A percentile compares a stretch with the other conserved stretches of the same genome.
Evolutionary conservation across 1,284 basidiomycete genomes (phyloP).

Genomic region (Porogramme epimiltina): DNA sequence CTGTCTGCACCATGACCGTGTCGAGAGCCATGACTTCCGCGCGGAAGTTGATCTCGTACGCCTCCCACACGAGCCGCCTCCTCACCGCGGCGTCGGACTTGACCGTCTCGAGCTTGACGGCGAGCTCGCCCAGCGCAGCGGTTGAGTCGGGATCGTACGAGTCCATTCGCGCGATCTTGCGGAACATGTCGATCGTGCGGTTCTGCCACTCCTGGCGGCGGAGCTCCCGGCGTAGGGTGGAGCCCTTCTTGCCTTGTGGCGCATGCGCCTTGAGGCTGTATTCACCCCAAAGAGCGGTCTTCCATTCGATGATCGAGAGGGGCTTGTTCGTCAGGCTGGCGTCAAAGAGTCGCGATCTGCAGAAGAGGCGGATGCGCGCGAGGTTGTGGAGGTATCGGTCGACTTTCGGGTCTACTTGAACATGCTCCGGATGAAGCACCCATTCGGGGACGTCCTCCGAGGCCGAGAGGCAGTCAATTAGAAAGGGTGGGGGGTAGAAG

Average conservation of each 20-base stretch:
- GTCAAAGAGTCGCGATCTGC: constrained; percentile 3
- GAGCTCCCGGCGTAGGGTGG: not conserved
- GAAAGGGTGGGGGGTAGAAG: too few species aligned
- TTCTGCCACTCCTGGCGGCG: not conserved
- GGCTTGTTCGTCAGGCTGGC: not conserved
- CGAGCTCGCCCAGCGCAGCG: not conserved
- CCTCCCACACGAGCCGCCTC: not conserved
- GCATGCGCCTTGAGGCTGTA: not conserved
- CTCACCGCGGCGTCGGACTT: not conserved
- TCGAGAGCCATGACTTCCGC: not conserved
- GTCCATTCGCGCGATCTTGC: not conserved
- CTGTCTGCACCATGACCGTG: not conserved
- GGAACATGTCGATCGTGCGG: not conserved
- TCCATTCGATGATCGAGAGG: constrained; percentile 5
- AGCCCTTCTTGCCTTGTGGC: not conserved
- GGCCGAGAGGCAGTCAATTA: too few species aligned
- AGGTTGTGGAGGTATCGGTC: constrained; percentile 12
- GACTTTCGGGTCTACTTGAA: too few species aligned
- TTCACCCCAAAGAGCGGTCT: constrained; percentile 2
- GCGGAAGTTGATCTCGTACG: constrained; percentile 2
- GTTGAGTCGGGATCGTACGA: not conserved
- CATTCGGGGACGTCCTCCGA: too few species aligned
- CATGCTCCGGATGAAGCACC: too few species aligned
- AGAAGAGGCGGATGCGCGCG: constrained; percentile 6
- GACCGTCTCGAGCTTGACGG: not conserved